Evolutionary conservation across 164 flowering plant genomes (phyloP), one percentile per base, ranked within the genome.

Genomic region (Stephania japonica): DNA sequence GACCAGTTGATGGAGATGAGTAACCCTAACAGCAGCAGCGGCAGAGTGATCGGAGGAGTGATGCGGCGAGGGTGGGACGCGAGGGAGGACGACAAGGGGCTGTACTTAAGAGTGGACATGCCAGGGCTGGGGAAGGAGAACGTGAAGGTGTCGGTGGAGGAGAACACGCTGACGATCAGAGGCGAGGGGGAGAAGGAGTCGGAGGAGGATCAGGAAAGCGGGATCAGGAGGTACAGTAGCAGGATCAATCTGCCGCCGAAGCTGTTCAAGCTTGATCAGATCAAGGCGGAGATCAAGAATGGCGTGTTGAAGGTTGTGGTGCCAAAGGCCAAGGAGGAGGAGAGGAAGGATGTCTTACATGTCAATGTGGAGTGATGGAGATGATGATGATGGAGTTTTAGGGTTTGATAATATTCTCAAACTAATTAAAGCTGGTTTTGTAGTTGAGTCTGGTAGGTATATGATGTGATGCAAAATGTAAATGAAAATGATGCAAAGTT

Each of bases 251-350:
- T 90, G 5, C 90, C 90, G 0, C 49, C 73, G 32, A 82, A 83
- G 0, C 71, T 84, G 14, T 89, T 86, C 82, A 84, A 83, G 80
- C 14, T 79, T 0, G 86, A 84, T 27, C 70, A 80, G 67, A 81
- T 90, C 26, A 90, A 82, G 80, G 95, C 93, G 0, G 92, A 92
- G 90, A 92, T 92, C 93, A 90, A 88, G 86, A 90, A 90, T 65
- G 97, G 97, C 0, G 91, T 90, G 3, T 77, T 90, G 67, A 90
- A 82, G 78, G 82, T 90, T 42, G 23, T 70, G 23, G 85, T 92
- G 64, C 91, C 96, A 0, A 92, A 87, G 78, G 85, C 84, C 26
- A 89, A 84, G 81, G 88, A 86, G 41, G 92, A 89, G 9, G 92
- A 88, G 72, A 83, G 85, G 86, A 81, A 75, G 32, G 83, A 89